Percentiles rank a stretch among this genome's conserved stretches.
Conservation (phyloP, 2,329 filamentous ascomycete species). For the Arthrinium phaeospermum region DNA sequence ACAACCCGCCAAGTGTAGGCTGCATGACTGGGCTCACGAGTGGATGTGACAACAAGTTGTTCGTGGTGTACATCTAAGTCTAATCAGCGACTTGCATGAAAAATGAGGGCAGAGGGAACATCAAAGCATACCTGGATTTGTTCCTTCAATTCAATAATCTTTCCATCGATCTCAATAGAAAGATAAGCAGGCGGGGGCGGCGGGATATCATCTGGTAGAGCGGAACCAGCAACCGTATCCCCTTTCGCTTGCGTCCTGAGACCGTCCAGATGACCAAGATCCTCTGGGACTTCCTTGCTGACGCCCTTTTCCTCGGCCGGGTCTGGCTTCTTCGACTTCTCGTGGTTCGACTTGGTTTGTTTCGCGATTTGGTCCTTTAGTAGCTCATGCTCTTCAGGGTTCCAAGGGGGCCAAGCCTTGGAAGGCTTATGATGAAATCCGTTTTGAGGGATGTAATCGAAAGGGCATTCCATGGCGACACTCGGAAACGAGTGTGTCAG, state of each 20-base stretch:
- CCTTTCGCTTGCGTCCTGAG: conserved; percentile 14
- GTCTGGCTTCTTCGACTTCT: conserved; percentile 43
- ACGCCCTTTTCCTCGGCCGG: conserved; percentile 35
- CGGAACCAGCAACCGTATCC: conserved; percentile 20
- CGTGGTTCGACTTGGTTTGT: conserved; percentile 35
- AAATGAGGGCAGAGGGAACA: not conserved
- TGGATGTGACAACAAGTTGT: conserved; percentile 83
- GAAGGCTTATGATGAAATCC: conserved; percentile 94
- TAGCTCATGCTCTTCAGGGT: conserved; percentile 71
- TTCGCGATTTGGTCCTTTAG: conserved; percentile 58
- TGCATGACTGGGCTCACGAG: conserved; percentile 90
- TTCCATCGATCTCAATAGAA: conserved; percentile 73
- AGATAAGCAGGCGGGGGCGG: conserved; percentile 42
- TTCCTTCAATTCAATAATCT: conserved; percentile 77
- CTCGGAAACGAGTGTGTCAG: conserved; percentile 95
- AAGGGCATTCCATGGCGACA: conserved; percentile 70
- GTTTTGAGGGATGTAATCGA: conserved; percentile 87
- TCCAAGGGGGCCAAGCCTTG: conserved; percentile 89
- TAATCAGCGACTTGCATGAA: not conserved
- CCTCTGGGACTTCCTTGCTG: conserved; percentile 31
- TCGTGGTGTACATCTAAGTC: conserved; percentile 73
- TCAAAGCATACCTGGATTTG: conserved; percentile 76
- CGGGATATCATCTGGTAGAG: conserved; percentile 17
- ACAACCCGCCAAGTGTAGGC: conserved; percentile 85
- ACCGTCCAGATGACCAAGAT: conserved; percentile 27